phyloP scores from a whole-genome alignment of 768 basidiomycete genomes.

The Wakefieldia striispora region DNA sequence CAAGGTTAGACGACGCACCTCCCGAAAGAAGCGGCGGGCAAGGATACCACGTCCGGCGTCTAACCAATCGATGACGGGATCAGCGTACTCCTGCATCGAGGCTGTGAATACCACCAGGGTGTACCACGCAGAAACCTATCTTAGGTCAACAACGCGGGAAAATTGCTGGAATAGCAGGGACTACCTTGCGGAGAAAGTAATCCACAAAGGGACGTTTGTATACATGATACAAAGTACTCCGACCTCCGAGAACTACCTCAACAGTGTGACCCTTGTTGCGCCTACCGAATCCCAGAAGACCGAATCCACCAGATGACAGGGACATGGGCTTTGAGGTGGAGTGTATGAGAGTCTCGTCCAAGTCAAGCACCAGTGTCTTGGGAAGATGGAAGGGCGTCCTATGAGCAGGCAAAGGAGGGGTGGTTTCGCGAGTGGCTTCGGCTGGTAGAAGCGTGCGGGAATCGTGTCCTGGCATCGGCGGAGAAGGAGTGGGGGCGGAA shows the following conservation, averaged over 20 bases:
- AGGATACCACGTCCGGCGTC: conserved; percentile 93
- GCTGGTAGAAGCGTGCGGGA: conserved; percentile 17
- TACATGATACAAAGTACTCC: conserved; percentile 93
- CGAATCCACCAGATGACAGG: conserved; percentile 46
- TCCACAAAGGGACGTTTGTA: conserved; percentile 98
- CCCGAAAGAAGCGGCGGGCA: conserved; percentile 84
- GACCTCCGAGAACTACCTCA: conserved; percentile 86
- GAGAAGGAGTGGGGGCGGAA: conserved; percentile 8
- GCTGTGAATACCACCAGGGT: conserved; percentile 98
- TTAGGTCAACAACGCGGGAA: conserved; percentile 6
- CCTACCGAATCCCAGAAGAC: conserved; percentile 59
- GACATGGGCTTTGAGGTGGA: conserved; percentile 83
- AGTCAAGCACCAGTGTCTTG: conserved; percentile 95
- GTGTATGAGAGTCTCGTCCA: conserved; percentile 98
- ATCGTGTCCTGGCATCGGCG: conserved; percentile 8
- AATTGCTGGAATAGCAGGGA: conserved; percentile 14
- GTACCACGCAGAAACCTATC: conserved; percentile 97
- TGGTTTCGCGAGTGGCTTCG: conserved; percentile 41
- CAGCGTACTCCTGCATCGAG: conserved; percentile 99
- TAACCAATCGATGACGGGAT: conserved; percentile 99
- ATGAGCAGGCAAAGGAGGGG: conserved; percentile 47
- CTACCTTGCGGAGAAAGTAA: conserved; percentile 85
- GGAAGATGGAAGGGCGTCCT: conserved; percentile 76
- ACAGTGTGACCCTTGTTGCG: conserved; percentile 80
- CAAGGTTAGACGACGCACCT: conserved; percentile 50